Evolutionary conservation across 2,329 filamentous ascomycete species (phyloP).

Genomic region (Pseudopyricularia cyperi): DNA sequence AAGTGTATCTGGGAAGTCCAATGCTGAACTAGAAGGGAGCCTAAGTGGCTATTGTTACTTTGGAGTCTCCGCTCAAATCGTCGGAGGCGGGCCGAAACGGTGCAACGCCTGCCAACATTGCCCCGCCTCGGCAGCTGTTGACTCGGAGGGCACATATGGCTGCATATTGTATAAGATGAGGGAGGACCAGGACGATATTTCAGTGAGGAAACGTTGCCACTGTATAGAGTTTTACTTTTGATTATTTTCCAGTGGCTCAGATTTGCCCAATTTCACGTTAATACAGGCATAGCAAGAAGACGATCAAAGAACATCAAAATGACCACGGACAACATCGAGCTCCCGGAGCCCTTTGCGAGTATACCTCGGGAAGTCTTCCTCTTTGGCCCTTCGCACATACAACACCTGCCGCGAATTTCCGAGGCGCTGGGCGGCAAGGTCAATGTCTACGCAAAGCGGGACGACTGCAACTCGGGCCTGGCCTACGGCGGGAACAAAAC

Average conservation of each 20-base stretch:
- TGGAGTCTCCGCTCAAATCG: not conserved
- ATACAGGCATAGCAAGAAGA: not conserved
- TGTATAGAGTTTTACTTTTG: too few relatives aligned
- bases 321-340: slow-evolving; percentile 15
- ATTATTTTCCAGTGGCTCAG: too few relatives aligned
- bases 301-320: not conserved
- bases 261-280: not conserved
- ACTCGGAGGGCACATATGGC: too few relatives aligned
- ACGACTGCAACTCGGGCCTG: slow-evolving; percentile 56
- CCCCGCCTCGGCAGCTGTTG: not conserved
- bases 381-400: slow-evolving; percentile 57
- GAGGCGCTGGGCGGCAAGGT: slow-evolving; percentile 45
- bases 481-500: slow-evolving; percentile 60
- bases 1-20: not conserved
- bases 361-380: slow-evolving; percentile 50
- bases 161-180: too few relatives aligned
- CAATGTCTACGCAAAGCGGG: slow-evolving; percentile 56
- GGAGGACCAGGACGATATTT: too few relatives aligned
- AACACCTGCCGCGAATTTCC: slow-evolving; percentile 52
- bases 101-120: not conserved
- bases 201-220: too few relatives aligned
- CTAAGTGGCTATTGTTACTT: not conserved
- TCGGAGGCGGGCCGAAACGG: not conserved
- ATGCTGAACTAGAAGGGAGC: not conserved
- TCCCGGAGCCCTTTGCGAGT: slow-evolving; percentile 48